phyloP scores from a whole-genome alignment of 176 grass and related monocot species.

The Pharus latifolius region DNA sequence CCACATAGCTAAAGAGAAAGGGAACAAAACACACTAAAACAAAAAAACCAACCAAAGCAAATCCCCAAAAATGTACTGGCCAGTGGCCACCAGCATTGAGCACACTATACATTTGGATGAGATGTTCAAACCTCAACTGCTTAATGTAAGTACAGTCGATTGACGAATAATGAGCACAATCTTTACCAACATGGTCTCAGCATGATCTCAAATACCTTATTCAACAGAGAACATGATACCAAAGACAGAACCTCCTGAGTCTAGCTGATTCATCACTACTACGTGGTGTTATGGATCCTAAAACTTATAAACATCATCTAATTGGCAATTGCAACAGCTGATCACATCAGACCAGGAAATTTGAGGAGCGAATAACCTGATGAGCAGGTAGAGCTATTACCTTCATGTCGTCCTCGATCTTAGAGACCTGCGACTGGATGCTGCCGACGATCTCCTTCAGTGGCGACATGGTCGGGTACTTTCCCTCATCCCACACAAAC shows the following conservation, averaged over 20 bases:
- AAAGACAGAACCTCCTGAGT: neutral
- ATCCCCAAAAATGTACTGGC: neutral
- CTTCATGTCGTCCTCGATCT: conserved; percentile 99
- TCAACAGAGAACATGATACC: neutral
- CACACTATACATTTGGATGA: neutral
- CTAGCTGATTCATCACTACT: neutral
- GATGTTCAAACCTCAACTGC: neutral
- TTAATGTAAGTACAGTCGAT: neutral
- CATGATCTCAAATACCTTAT: too few species aligned
- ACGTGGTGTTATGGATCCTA: neutral
- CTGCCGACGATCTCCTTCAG: conserved; percentile 66
- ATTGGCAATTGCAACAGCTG: neutral
- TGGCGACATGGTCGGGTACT: conserved; percentile 70
- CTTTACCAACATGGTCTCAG: too few species aligned
- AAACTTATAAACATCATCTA: neutral
- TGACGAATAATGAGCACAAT: neutral
- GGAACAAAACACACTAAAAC: neutral
- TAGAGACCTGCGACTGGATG: conserved; percentile 85
- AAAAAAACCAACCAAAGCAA: neutral
- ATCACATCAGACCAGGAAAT: neutral
- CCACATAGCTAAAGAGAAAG: neutral
- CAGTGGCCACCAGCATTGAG: neutral
- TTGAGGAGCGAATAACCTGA: too few species aligned
- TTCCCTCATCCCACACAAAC: conserved; percentile 98
- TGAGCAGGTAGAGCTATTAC: conserved; percentile 5